These are phyloP conservation scores for Calonectria crousiana DNA, from an alignment of 2,329 filamentous ascomycete species.

Conservation along the genomic window DNA sequence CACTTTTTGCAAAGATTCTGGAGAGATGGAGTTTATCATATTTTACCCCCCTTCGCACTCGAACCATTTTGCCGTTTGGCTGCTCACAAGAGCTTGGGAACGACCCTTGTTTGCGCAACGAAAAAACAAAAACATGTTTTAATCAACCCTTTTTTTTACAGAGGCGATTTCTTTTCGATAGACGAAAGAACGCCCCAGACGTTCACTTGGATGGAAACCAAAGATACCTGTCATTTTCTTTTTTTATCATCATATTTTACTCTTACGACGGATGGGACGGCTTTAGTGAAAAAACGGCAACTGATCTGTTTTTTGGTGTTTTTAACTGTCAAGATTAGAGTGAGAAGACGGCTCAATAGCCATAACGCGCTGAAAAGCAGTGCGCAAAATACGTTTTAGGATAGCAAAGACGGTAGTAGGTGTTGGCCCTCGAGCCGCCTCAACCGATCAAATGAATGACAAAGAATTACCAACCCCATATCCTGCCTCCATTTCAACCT, in stretches of 20 bases:
- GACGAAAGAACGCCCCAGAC: slow-evolving; percentile 39
- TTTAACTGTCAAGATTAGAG: slow-evolving; percentile 30
- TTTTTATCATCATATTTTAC: slow-evolving; percentile 24
- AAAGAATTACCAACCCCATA: slow-evolving; percentile 8
- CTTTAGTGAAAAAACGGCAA: slow-evolving; percentile 18
- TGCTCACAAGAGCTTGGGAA: slow-evolving; percentile 25
- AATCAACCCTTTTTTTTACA: slow-evolving; percentile 16
- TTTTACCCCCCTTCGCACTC: slow-evolving; percentile 19
- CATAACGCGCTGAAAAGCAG: slow-evolving; percentile 16
- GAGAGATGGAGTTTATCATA: slow-evolving; percentile 36
- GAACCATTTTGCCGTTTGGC: slow-evolving; percentile 21
- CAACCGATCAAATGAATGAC: slow-evolving; percentile 21
- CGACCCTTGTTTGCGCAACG: slow-evolving; percentile 20
- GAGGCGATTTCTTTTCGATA: slow-evolving; percentile 36
- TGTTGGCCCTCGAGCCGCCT: slow-evolving; percentile 3
- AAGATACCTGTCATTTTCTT: slow-evolving; percentile 33
- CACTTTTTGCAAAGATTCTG: slow-evolving; percentile 26
- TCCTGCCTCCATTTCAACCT: not conserved
- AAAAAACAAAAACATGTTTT: slow-evolving; percentile 32
- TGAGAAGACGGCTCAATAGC: slow-evolving; percentile 30
- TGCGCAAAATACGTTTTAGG: slow-evolving; percentile 30
- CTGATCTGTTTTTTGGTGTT: not conserved
- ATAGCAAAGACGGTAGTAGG: slow-evolving; percentile 14
- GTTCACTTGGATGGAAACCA: slow-evolving; percentile 36
- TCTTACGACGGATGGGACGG: slow-evolving; percentile 19